Conservation (phyloP, 257 asterid genomes). For the Nicotiana tabacum region DNA sequence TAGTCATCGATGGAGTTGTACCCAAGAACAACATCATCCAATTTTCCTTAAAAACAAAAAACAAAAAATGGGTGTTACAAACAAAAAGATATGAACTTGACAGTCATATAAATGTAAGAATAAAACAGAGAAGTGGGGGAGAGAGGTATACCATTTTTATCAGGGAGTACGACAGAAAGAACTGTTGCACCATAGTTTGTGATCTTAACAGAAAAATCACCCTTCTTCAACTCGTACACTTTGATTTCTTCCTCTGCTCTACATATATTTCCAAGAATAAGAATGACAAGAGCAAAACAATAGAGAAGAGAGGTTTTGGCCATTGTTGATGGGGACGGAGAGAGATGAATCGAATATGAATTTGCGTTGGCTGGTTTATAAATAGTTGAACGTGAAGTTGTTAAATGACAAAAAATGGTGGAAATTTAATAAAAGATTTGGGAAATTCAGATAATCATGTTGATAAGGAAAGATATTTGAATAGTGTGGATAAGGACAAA, state of each 20-base stretch:
- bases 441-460: background rate
- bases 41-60: slow-evolving; percentile 43
- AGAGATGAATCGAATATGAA: background rate
- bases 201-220: slow-evolving; percentile 43
- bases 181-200: slow-evolving; percentile 79
- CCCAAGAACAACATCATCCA: slow-evolving; percentile 79
- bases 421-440: too few relatives aligned
- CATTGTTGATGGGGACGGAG: slow-evolving; percentile 16
- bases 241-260: slow-evolving; percentile 27
- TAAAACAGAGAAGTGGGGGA: background rate
- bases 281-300: slow-evolving; percentile 18
- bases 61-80: background rate
- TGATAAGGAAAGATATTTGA: background rate
- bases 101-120: background rate
- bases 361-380: background rate
- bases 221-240: slow-evolving; percentile 44
- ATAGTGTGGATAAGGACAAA: background rate
- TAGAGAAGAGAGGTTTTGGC: slow-evolving; percentile 10
- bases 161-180: slow-evolving; percentile 56
- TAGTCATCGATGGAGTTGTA: slow-evolving; percentile 50
- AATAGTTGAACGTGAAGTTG: background rate
- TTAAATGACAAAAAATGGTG: background rate
- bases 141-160: slow-evolving; percentile 42
- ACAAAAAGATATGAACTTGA: background rate
- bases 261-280: slow-evolving; percentile 4